Conservation (phyloP, 108 stramenopile species). For the Fragilaria radians region DNA sequence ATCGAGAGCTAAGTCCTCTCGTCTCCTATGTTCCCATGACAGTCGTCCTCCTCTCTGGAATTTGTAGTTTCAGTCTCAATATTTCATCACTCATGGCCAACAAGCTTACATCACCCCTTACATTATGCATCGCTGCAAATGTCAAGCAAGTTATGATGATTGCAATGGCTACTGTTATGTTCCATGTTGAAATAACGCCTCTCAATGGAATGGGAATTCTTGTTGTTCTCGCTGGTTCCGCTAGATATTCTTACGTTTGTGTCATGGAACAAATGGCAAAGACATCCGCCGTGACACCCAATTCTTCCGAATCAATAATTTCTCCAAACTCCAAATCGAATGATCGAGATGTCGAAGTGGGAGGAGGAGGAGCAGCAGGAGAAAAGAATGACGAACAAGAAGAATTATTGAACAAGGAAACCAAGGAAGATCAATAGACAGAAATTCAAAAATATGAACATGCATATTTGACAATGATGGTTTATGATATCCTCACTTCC, state of each 20-base stretch:
- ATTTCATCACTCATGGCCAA: constrained; percentile 77
- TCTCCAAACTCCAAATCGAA: not conserved
- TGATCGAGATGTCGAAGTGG: not conserved
- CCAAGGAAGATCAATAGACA: not conserved
- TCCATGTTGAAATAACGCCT: constrained; percentile 34
- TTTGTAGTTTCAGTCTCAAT: constrained; percentile 72
- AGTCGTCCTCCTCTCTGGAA: constrained; percentile 48
- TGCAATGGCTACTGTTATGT: constrained; percentile 44
- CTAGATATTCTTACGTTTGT: constrained; percentile 68
- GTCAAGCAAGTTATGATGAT: constrained; percentile 86
- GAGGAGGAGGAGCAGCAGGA: not conserved
- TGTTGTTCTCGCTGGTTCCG: constrained; percentile 62
- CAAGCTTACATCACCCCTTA: constrained; percentile 80
- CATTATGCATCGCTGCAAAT: constrained; percentile 84
- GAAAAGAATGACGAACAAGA: not conserved
- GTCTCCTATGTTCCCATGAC: constrained; percentile 26
- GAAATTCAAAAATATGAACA: too few species aligned
- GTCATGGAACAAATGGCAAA: constrained; percentile 40
- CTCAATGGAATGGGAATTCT: constrained; percentile 63
- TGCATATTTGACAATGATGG: too few species aligned
- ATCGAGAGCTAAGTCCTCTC: constrained; percentile 25
- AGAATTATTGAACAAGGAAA: not conserved
- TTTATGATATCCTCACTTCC: too few species aligned
- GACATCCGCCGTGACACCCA: not conserved
- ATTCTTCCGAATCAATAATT: not conserved